Evolutionary conservation across 768 basidiomycete genomes (phyloP).

Genomic region (Amanita molliuscula): DNA sequence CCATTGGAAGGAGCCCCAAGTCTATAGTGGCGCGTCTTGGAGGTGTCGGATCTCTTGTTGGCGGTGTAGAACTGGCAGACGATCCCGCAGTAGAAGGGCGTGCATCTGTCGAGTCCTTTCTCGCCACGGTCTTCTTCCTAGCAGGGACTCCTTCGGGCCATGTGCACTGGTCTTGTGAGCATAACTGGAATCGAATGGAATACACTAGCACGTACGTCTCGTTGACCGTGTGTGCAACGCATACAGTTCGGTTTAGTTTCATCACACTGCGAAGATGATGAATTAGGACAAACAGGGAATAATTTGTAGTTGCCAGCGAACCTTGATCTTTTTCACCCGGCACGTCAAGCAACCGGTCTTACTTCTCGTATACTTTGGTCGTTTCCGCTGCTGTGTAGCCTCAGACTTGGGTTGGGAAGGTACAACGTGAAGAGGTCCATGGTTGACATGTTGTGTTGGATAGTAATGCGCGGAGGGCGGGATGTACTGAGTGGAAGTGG

Average conservation of each 20-base stretch:
- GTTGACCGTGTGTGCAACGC: constrained; percentile 77
- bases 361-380: constrained; percentile 89
- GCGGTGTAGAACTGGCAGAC: constrained; percentile 62
- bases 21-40: constrained; percentile 40
- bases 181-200: background rate
- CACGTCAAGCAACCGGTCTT: constrained; percentile 94
- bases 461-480: constrained; percentile 30
- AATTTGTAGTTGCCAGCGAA: constrained; percentile 20
- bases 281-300: constrained; percentile 2
- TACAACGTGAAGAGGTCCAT: constrained; percentile 35
- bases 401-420: constrained; percentile 40
- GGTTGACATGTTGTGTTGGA: constrained; percentile 22
- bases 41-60: constrained; percentile 57
- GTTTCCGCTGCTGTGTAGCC: constrained; percentile 46
- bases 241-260: constrained; percentile 83
- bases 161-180: constrained; percentile 43
- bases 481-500: constrained; percentile 29
- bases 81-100: constrained; percentile 71
- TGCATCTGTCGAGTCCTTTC: constrained; percentile 51
- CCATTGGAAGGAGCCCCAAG: constrained; percentile 28
- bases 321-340: constrained; percentile 92
- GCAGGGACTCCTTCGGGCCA: constrained; percentile 77
- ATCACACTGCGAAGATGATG: constrained; percentile 52
- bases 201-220: constrained; percentile 45
- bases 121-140: constrained; percentile 51